A percentile compares a stretch with the other conserved stretches of the same genome.
These are phyloP conservation scores for Streptanthus diversifolius DNA, from an alignment of 345 rosid genomes.

Conservation along the genomic window DNA sequence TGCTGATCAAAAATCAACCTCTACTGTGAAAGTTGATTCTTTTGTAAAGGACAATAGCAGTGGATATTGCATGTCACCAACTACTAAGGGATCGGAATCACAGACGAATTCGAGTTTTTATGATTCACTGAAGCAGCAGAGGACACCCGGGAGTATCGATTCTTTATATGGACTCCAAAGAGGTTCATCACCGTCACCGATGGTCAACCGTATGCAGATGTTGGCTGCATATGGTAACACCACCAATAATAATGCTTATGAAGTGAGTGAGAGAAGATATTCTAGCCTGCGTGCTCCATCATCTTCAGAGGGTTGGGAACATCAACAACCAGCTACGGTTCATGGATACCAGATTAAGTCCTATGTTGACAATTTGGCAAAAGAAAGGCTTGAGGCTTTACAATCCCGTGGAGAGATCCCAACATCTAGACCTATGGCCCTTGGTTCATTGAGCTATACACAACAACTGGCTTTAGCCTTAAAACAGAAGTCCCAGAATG, in stretches of 20 bases:
- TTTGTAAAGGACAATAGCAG: conserved; percentile 44
- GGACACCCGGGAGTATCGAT: conserved; percentile 50
- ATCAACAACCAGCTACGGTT: conserved; percentile 71
- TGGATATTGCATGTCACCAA: conserved; percentile 46
- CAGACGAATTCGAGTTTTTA: conserved; percentile 43
- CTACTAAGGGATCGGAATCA: conserved; percentile 60
- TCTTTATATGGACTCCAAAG: conserved; percentile 57
- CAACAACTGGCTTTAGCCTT: conserved; percentile 51
- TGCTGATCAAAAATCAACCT: conserved; percentile 44
- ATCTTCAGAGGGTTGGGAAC: conserved; percentile 56
- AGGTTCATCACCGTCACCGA: conserved; percentile 47
- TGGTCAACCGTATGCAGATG: conserved; percentile 55
- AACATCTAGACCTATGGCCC: conserved; percentile 44
- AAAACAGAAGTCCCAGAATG: conserved; percentile 66
- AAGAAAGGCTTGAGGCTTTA: conserved; percentile 46
- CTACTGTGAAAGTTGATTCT: conserved; percentile 47
- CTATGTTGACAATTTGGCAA: conserved; percentile 47
- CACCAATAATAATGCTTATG: conserved; percentile 36
- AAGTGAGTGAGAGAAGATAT: conserved; percentile 66
- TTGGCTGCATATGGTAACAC: conserved; percentile 59
- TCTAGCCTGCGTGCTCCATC: conserved; percentile 63
- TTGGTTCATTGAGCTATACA: conserved; percentile 49
- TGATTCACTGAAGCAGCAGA: conserved; percentile 58
- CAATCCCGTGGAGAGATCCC: conserved; percentile 57
- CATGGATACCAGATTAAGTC: conserved; percentile 76